A percentile compares a stretch with the other conserved stretches of the same genome.
phyloP scores from a whole-genome alignment of 768 basidiomycete species.

The Termitomyces sp. region DNA sequence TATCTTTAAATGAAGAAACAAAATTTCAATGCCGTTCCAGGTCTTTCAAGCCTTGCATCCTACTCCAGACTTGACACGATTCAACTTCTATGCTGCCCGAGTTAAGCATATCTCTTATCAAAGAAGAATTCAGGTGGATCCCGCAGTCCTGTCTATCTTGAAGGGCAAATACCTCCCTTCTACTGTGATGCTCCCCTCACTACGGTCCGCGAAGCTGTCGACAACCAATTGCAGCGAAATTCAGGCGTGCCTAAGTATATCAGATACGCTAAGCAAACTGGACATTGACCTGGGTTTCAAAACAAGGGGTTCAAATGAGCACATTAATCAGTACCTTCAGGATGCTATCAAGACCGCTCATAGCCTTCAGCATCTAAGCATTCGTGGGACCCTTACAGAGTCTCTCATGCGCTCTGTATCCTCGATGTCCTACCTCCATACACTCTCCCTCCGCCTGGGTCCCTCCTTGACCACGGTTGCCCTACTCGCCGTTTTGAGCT shows the following conservation, averaged over 20 bases:
- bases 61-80: slow-evolving; percentile 19
- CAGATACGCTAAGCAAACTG: slow-evolving; percentile 27
- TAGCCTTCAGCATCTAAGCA: slow-evolving; percentile 27
- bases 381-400: slow-evolving; percentile 32
- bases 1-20: neutral
- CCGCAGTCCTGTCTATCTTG: slow-evolving; percentile 19
- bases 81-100: slow-evolving; percentile 29
- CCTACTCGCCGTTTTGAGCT: slow-evolving; percentile 29
- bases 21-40: neutral
- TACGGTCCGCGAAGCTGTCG: slow-evolving; percentile 25
- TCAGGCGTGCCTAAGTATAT: slow-evolving; percentile 28
- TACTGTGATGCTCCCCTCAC: slow-evolving; percentile 19
- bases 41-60: neutral
- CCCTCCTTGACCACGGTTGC: slow-evolving; percentile 29
- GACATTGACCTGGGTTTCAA: slow-evolving; percentile 38
- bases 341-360: slow-evolving; percentile 23
- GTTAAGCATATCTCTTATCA: slow-evolving; percentile 32
- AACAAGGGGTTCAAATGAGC: slow-evolving; percentile 14
- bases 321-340: slow-evolving; percentile 22
- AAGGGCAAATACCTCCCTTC: slow-evolving; percentile 1
- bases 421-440: slow-evolving; percentile 25
- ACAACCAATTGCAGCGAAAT: slow-evolving; percentile 18
- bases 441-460: slow-evolving; percentile 35
- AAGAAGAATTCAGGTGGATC: slow-evolving; percentile 20
- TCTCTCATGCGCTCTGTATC: slow-evolving; percentile 27